Evolutionary conservation across 495 filamentous ascomycete species (phyloP).

Genomic region (Hapsidospora chrysogenum): DNA sequence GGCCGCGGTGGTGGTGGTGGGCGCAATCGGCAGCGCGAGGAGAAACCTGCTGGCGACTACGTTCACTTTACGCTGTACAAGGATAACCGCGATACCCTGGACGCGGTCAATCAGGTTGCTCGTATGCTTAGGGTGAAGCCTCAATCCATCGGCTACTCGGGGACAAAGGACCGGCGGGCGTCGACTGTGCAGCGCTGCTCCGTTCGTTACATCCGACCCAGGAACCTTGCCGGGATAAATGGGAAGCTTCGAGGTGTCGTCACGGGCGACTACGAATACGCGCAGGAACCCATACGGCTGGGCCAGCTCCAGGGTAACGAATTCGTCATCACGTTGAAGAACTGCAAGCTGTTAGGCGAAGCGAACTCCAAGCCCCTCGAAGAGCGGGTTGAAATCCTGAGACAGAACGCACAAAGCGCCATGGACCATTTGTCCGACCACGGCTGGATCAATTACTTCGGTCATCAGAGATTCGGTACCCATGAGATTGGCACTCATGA

Average conservation of each 20-base stretch:
- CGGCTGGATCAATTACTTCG: constrained; percentile 94
- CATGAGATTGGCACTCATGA: constrained; percentile 66
- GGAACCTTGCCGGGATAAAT: constrained; percentile 48
- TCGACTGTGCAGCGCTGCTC: constrained; percentile 77
- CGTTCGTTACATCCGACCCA: constrained; percentile 43
- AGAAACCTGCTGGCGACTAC: constrained; percentile 50
- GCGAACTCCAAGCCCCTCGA: constrained; percentile 20
- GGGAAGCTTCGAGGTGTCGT: constrained; percentile 39
- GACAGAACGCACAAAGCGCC: constrained; percentile 18
- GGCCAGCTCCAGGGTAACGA: constrained; percentile 80
- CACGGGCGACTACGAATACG: constrained; percentile 66
- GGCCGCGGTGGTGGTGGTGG: constrained; percentile 16
- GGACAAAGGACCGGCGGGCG: constrained; percentile 85
- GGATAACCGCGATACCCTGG: constrained; percentile 98
- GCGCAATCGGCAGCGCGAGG: constrained; percentile 8
- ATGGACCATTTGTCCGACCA: constrained; percentile 38
- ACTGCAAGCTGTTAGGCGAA: constrained; percentile 47
- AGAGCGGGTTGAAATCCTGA: constrained; percentile 17
- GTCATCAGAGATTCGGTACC: constrained; percentile 84
- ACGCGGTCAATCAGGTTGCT: constrained; percentile 57
- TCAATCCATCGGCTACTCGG: constrained; percentile 66
- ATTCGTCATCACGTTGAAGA: constrained; percentile 77
- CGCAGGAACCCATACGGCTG: constrained; percentile 49
- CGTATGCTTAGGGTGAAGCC: constrained; percentile 49
- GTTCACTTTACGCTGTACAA: constrained; percentile 93